A percentile compares a stretch with the other conserved stretches of the same genome.
phyloP scores from a whole-genome alignment of 2,329 filamentous ascomycete genomes.

The Aspergillus sojae region DNA sequence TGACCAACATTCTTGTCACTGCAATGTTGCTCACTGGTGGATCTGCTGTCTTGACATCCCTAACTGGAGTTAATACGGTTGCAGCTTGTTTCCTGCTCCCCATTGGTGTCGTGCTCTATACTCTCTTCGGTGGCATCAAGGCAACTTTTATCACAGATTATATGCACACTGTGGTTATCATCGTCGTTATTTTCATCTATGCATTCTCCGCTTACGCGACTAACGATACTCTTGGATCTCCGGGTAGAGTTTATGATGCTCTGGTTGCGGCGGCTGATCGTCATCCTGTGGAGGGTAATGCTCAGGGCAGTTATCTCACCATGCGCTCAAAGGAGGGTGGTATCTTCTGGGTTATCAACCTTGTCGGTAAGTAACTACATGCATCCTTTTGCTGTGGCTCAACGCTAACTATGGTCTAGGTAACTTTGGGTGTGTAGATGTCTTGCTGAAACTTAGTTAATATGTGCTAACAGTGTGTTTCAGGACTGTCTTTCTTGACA shows the following conservation, averaged over 20 bases:
- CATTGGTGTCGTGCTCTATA: constrained; percentile 79
- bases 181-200: constrained; percentile 85
- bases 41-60: constrained; percentile 69
- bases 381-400: neutral
- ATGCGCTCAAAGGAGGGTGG: constrained; percentile 80
- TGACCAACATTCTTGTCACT: constrained; percentile 85
- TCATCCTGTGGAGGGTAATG: constrained; percentile 80
- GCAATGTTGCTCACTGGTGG: constrained; percentile 88
- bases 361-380: constrained; percentile 73
- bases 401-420: constrained; percentile 17
- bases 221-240: constrained; percentile 71
- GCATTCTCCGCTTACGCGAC: constrained; percentile 80
- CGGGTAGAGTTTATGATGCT: constrained; percentile 75
- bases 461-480: constrained; percentile 27
- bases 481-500: constrained; percentile 78
- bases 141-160: constrained; percentile 86
- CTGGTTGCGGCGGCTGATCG: constrained; percentile 67
- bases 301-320: constrained; percentile 79
- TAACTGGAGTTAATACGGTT: constrained; percentile 74
- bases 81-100: constrained; percentile 85
- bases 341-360: constrained; percentile 91
- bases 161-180: constrained; percentile 72
- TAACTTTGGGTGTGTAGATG: constrained; percentile 33
- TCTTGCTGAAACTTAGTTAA: neutral
- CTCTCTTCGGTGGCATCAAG: constrained; percentile 75